Base-by-base conservation (phyloP, 139 green algal genomes). In the Klebsormidium nitens region DNA sequence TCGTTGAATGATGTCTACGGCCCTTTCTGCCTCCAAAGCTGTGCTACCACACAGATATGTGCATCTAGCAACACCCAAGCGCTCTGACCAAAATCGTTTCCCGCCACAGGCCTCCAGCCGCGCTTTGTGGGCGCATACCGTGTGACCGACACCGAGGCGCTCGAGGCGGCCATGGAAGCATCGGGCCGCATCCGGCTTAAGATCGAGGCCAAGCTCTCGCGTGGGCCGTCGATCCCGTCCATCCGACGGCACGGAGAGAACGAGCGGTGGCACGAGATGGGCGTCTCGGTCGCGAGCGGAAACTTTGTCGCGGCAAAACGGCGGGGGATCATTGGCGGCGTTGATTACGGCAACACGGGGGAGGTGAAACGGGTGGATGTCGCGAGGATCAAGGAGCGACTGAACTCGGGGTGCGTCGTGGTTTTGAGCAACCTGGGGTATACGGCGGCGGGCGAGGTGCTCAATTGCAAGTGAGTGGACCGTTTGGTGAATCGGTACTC, bases 281-380 rank as follows among this genome's bases (percentile, higher is more conserved):
- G 86, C 44, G 39, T 83, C 35, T 73, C 68, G 37, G 86, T 96
- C 11, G 50, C 70, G 0, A 65, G 59, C 49, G 93, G 93, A 59
- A 98, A 98, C 81, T 98, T 89, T 65, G 82, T 96, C 29, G 85
- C 83, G 0, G 91, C 91, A 29, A 95, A 93, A 40, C 82, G 91
- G 23, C 69, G 87, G 1, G 93, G 93, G 5, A 80, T 97, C 17
- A 78, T 97, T 1, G 83, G 94, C 34, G 93, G 93, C 5, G 80
- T 96, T 0, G 91, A 98, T 81, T 97, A 91, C 80, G 85, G 84
- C 8, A 80, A 78, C 49, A 95, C 90, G 0, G 91, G 91, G 17
- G 84, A 91, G 81, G 87, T 98, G 14, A 88, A 89, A 19, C 90
- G 86, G 62, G 79, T 96, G 60, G 81, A 92, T 40, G 74, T 71